Base-by-base conservation (phyloP, 768 basidiomycete genomes). In the Auricularia sp. region DNA sequence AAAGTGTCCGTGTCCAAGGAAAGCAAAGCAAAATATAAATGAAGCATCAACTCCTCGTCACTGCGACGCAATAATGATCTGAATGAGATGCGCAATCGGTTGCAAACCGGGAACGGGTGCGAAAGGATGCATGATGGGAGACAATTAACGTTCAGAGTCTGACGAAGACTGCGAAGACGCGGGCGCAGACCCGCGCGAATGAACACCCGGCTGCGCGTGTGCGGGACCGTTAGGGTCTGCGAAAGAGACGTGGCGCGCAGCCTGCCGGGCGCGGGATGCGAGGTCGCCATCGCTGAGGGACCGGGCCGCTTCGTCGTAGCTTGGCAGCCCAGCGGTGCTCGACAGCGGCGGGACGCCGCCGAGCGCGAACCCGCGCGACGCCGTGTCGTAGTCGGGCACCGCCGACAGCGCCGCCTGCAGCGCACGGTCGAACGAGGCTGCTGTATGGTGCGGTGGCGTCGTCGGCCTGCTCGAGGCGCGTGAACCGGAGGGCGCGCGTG, bases 301-400 rank as follows among this genome's bases (percentile, higher is more conserved):
- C 7, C 34, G 56, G 7, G 42, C 43, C n/a, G 83, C 83, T 71
- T 93, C 93, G 68, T 91, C 92, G 69, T 98, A 98, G 44, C 86
- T 90, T 59, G 95, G 95, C 68, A 96, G 71, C 5, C 90, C 92
- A 34, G 77, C 79, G 78, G 87, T 80, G 69, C 88, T 87, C 70
- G 81, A 81, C 70, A 93, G 74, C 16, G 96, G 93, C 10, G 89
- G 86, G n/a, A 95, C 87, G 4, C 94, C 93, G 3, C 82, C 84
- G 6, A 94, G 94, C 34, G 95, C 80, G 75, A 95, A 96, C 5
- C 93, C 94, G 14, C 88, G 79, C 66, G 87, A 85, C 2, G 95
- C 92, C 58, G 91, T 81, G 21, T 81, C 81, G 74, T 98, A 98
- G 68, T 90, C 85, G 1, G 96, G 96, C 18, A 97, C 90, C 77